These are phyloP conservation scores for Telopea speciosissima DNA, from an alignment of 177 flowering plant species.

Conservation along the genomic window DNA sequence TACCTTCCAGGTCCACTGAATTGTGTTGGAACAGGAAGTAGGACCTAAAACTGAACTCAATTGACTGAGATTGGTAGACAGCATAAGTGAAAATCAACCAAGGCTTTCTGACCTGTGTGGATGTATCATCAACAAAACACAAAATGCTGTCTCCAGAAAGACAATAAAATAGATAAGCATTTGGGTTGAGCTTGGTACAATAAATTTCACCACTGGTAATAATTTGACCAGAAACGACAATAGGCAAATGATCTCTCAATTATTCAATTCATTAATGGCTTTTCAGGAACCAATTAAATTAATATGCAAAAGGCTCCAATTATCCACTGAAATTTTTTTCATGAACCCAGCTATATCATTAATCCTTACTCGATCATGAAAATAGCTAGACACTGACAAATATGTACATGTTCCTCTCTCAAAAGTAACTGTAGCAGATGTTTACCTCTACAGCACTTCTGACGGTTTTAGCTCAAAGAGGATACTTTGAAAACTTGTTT, in stretches of 20 bases:
- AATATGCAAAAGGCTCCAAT: neutral
- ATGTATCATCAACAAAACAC: neutral
- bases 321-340: neutral
- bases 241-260: neutral
- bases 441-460: conserved; percentile 50
- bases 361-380: no score
- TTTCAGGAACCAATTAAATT: neutral
- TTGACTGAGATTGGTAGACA: neutral
- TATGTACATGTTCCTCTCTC: no score
- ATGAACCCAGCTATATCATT: no score
- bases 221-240: neutral
- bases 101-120: no score
- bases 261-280: neutral
- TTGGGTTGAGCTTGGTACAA: neutral
- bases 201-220: no score
- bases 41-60: neutral
- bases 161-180: neutral
- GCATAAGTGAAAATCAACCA: neutral
- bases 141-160: neutral
- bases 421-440: neutral
- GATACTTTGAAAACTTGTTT: conserved; percentile 36
- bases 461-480: conserved; percentile 55
- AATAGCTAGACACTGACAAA: no score
- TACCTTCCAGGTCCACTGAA: neutral
- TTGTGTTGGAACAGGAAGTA: neutral